Conservation (phyloP, 148 eudicot species). For the Cornus florida region DNA sequence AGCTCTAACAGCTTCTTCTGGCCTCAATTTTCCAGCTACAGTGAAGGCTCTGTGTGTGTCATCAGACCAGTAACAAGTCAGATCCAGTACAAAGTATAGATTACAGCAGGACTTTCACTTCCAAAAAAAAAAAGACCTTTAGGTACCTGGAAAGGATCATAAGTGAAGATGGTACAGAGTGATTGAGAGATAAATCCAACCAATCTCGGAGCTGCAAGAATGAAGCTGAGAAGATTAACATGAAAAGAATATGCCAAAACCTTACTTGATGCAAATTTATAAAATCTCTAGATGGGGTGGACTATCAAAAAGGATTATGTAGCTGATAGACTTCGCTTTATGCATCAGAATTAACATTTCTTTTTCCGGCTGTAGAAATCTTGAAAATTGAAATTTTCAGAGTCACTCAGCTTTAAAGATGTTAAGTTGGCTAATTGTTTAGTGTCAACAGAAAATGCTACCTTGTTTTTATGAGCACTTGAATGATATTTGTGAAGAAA, state of each 20-base stretch:
- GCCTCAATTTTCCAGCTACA: constrained; percentile 70
- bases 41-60: constrained; percentile 56
- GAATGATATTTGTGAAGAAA: too few relatives aligned
- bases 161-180: constrained; percentile 81
- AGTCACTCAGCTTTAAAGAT: not conserved
- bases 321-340: not conserved
- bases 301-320: too few relatives aligned
- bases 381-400: too few relatives aligned
- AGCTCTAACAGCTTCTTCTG: constrained; percentile 80
- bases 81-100: constrained; percentile 4
- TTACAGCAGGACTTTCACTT: constrained; percentile 5
- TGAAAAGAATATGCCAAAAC: not conserved
- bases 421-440: not conserved
- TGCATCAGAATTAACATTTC: not conserved
- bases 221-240: not conserved
- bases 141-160: constrained; percentile 78
- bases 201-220: constrained; percentile 78
- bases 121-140: not conserved
- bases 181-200: constrained; percentile 84
- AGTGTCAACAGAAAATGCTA: not conserved
- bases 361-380: not conserved
- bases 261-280: not conserved
- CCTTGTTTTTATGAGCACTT: not conserved
- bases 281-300: too few relatives aligned
- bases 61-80: constrained; percentile 3